A percentile compares a stretch with the other conserved stretches of the same genome.
These are phyloP conservation scores for Xylariaceae sp. DNA, from an alignment of 2,329 filamentous ascomycete species.

Conservation along the genomic window DNA sequence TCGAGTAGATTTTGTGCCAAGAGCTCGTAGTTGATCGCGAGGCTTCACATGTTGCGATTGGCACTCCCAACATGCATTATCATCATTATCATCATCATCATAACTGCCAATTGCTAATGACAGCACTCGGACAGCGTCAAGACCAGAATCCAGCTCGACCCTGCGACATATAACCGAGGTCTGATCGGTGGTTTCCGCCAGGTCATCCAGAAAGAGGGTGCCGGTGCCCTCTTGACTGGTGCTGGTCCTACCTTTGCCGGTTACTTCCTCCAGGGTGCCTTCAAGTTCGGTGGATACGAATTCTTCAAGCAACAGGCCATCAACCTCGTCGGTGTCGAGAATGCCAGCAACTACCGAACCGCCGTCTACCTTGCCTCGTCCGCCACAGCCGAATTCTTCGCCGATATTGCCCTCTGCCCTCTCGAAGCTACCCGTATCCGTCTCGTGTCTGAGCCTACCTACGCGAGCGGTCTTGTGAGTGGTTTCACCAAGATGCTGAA, in stretches of 20 bases:
- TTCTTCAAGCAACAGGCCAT: constrained; percentile 82
- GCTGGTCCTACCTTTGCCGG: constrained; percentile 72
- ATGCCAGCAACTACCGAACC: constrained; percentile 66
- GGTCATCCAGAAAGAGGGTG: constrained; percentile 71
- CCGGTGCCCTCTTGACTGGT: constrained; percentile 72
- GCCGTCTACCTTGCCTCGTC: constrained; percentile 66
- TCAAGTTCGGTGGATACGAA: constrained; percentile 83
- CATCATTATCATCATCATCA: background rate
- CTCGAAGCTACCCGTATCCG: constrained; percentile 79
- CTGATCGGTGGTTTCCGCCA: constrained; percentile 74
- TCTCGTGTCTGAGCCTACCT: constrained; percentile 73
- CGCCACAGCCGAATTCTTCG: constrained; percentile 56
- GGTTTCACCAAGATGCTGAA: constrained; percentile 72
- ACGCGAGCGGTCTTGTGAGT: constrained; percentile 67
- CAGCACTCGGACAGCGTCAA: constrained; percentile 65
- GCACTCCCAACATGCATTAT: background rate
- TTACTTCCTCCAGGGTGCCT: constrained; percentile 79
- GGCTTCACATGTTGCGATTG: background rate
- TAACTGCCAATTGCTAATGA: constrained; percentile 4
- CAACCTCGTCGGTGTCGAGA: constrained; percentile 67
- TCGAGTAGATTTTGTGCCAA: background rate
- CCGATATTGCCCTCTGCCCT: constrained; percentile 72
- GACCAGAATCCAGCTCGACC: constrained; percentile 79
- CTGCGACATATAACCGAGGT: constrained; percentile 72
- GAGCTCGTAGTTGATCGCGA: background rate